phyloP scores from a whole-genome alignment of 768 basidiomycete species.

The Coprinopsis cinerea region DNA sequence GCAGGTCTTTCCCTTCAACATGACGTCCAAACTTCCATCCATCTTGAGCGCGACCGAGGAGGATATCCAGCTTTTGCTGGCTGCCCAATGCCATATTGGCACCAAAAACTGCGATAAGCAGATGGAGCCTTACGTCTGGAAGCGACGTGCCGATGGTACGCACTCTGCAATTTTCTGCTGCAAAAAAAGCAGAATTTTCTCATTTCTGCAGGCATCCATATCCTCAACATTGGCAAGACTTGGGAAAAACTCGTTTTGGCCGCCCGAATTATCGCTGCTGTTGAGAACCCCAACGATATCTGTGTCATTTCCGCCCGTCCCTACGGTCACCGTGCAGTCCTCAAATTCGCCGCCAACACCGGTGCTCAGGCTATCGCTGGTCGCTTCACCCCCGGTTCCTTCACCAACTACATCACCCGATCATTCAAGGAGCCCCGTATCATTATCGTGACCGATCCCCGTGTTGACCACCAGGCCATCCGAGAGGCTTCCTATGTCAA shows the following conservation, averaged over 20 bases:
- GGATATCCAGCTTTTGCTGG: conserved; percentile 91
- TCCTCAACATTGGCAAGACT: conserved; percentile 98
- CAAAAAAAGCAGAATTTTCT: conserved; percentile 8
- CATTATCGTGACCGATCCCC: conserved; percentile 97
- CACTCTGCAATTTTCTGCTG: conserved; percentile 10
- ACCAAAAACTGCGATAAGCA: conserved; percentile 99
- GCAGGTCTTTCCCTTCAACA: conserved; percentile 35
- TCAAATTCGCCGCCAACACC: conserved; percentile 97
- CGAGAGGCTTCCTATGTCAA: conserved; percentile 99
- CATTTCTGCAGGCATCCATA: conserved; percentile 71
- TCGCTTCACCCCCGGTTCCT: conserved; percentile 97
- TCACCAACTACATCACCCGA: conserved; percentile 99
- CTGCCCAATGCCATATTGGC: conserved; percentile 95
- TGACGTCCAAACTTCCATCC: conserved; percentile 90
- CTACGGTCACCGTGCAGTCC: conserved; percentile 98
- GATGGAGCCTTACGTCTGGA: conserved; percentile 98
- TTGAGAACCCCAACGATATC: conserved; percentile 97
- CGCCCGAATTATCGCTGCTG: conserved; percentile 93
- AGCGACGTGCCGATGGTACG: conserved; percentile 91
- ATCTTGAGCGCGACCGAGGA: conserved; percentile 93
- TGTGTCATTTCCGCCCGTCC: conserved; percentile 98
- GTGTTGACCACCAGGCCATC: conserved; percentile 99
- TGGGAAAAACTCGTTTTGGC: conserved; percentile 99
- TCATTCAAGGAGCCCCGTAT: conserved; percentile 99
- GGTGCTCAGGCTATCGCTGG: conserved; percentile 99